Base-by-base conservation (phyloP, 345 rosid species). In the Corchorus olitorius region DNA sequence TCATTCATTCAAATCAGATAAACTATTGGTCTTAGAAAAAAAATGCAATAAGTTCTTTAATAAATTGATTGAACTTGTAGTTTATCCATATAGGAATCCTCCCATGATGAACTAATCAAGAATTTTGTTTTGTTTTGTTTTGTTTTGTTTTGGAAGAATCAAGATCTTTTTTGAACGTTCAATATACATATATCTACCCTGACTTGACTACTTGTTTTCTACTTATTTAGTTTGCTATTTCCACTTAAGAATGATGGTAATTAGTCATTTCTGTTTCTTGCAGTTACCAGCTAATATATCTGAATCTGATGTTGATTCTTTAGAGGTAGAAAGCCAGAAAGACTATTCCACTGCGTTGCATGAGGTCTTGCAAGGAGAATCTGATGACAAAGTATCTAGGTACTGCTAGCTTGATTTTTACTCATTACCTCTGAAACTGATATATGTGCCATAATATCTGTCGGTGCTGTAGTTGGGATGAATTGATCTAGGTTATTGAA, bases 211-310 rank as follows among this genome's bases (percentile, higher is more conserved):
- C 13, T 41, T 1, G 43, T 17, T 65, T 65, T 41, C 64, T 66
- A 19, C 46, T 55, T 55, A 12, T 37, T 8, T 37, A 60, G 12
- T 15, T 62, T 69, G 39, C 19, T 77, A 46, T 45, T 46, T 63
- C 41, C 54, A 55, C 35, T 16, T 27, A 20, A 15, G 56, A 15
- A 48, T 45, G 76, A 48, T 58, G 27, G 63, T 80, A 68, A 69
- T 77, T 74, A 69, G 49, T 45, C 50, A 37, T 83, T 17, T 48
- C 45, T 48, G 64, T 84, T 84, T 72, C 59, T 85, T 90, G 88
- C 94, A 95, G 99, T 93, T 93, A 86, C 94, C 99, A 53, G 89
- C 89, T 72, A 83, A 70, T 83, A 80, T 78, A 79, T 76, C 89
- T 4, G 90, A 89, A 61, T 76, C 86, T 80, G 80, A 88, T 55